phyloP scores from a whole-genome alignment of 805 yeast species.

The Cyberlindnera meyerae region DNA sequence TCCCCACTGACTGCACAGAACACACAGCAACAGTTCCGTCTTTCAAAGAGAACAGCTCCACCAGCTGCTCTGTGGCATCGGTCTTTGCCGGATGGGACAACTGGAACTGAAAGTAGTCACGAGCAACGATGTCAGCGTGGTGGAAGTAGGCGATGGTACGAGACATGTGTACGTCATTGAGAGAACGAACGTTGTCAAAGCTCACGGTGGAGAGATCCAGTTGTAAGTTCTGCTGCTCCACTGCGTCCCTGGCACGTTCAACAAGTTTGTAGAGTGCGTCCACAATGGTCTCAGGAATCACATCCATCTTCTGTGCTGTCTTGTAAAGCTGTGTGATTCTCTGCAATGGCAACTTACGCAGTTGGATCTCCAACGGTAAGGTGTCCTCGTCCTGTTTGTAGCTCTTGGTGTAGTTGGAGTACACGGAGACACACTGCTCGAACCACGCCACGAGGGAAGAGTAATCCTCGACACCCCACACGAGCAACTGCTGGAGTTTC shows the following conservation, averaged over 20 bases:
- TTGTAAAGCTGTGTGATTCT: conserved; percentile 13
- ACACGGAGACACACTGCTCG: conserved; percentile 9
- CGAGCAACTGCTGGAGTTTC: conserved; percentile 3
- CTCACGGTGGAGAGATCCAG: conserved; percentile 18
- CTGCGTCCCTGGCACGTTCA: conserved; percentile 17
- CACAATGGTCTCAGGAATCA: conserved; percentile 2
- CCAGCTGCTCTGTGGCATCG: conserved; percentile 7
- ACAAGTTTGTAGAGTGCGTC: conserved; percentile 7
- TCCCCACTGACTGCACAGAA: conserved; percentile 20
- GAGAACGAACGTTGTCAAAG: conserved; percentile 17
- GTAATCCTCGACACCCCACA: background rate
- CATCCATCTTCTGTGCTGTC: conserved; percentile 7
- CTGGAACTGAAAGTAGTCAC: conserved; percentile 24
- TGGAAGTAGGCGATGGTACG: conserved; percentile 18
- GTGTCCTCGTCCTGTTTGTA: conserved; percentile 10
- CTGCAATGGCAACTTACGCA: conserved; percentile 15
- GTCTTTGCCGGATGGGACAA: conserved; percentile 8
- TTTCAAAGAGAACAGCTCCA: conserved; percentile 19
- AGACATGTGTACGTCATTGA: conserved; percentile 5
- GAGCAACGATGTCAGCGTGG: conserved; percentile 14
- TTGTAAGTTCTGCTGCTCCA: conserved; percentile 18
- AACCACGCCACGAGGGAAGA: conserved; percentile 10
- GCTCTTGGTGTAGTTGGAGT: conserved; percentile 10
- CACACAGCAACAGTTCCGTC: conserved; percentile 21
- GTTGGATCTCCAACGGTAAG: conserved; percentile 10